Evolutionary conservation across 306 rosid genomes (phyloP), one percentile per base, ranked within the genome.

Genomic region (Morella rubra): DNA sequence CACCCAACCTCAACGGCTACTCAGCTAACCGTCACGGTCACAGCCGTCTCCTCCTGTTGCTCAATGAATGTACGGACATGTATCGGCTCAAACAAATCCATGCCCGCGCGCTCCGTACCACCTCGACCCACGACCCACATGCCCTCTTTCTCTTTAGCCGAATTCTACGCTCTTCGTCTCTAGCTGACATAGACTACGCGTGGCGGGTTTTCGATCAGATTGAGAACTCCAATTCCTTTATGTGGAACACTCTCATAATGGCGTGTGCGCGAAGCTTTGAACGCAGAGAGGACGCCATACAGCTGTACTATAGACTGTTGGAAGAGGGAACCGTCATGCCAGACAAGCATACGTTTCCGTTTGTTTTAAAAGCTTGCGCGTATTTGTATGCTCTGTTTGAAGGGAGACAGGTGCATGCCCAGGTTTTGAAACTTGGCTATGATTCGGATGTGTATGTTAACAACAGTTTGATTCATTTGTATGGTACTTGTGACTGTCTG

Each of bases 181-280:
- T 69, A 1, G 9, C 74, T 18, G 80, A 90, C 76, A 73, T 87
- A 67, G 79, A 62, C 74, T 90, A 93, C 53, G 92, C 96, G 8
- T 73, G 79, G 56, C 92, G 84, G 1, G 86, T 88, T 6, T 88
- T 93, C 71, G 59, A 65, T 71, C 91, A 80, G 69, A 79, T 87
- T 14, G 47, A 67, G 1, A 65, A 61, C 44, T 93, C 94, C 58
- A 91, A 91, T 76, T 87, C 96, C 60, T 93, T 93, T 81, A 83
- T 83, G 88, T 93, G 98, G 97, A 93, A 93, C 84, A 88, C 90
- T 72, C 93, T 93, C 79, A 86, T 93, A 44, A 59, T 86, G 78
- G 90, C 90, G 64, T 85, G 90, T 69, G 89, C 98, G 0, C 84
- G 90, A 70, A 90, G 85, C 86, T 44, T 68, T 22, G 79, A 65